phyloP scores from a whole-genome alignment of 2,329 filamentous ascomycete species.

The Hypoxylon sp. region DNA sequence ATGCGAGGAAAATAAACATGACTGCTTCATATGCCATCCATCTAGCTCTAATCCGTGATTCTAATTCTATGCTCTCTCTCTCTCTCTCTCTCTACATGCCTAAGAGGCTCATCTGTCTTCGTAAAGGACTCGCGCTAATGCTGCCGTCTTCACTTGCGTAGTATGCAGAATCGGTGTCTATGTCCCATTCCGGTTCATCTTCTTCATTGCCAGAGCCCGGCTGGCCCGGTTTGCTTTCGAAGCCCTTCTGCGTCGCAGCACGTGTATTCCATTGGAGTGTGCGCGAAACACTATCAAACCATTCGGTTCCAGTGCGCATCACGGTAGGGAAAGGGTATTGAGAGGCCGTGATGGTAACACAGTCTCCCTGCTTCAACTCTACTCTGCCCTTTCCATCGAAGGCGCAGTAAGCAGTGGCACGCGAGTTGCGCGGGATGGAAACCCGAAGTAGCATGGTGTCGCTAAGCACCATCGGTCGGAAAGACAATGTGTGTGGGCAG shows the following conservation, averaged over 20 bases:
- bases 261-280: slow-evolving; percentile 96
- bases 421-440: slow-evolving; percentile 84
- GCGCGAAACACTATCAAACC: slow-evolving; percentile 95
- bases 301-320: slow-evolving; percentile 88
- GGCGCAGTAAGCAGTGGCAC: slow-evolving; percentile 94
- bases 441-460: slow-evolving; percentile 95
- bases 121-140: slow-evolving; percentile 75
- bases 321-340: slow-evolving; percentile 98
- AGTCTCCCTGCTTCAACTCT: slow-evolving; percentile 92
- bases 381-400: slow-evolving; percentile 98
- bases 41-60: slow-evolving; percentile 35
- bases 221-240: slow-evolving; percentile 69
- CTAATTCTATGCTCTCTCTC: slow-evolving; percentile 34
- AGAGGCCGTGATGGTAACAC: slow-evolving; percentile 94
- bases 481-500: slow-evolving; percentile 96
- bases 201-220: slow-evolving; percentile 67
- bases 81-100: slow-evolving; percentile 64
- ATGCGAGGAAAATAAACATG: slow-evolving; percentile 23
- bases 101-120: slow-evolving; percentile 80
- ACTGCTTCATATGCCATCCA: slow-evolving; percentile 23
- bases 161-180: slow-evolving; percentile 86
- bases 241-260: slow-evolving; percentile 92
- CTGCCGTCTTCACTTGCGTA: slow-evolving; percentile 82
- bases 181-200: slow-evolving; percentile 84
- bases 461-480: slow-evolving; percentile 97